Evolutionary conservation across 495 filamentous ascomycete species (phyloP).

Genomic region (Neurospora terricola): DNA sequence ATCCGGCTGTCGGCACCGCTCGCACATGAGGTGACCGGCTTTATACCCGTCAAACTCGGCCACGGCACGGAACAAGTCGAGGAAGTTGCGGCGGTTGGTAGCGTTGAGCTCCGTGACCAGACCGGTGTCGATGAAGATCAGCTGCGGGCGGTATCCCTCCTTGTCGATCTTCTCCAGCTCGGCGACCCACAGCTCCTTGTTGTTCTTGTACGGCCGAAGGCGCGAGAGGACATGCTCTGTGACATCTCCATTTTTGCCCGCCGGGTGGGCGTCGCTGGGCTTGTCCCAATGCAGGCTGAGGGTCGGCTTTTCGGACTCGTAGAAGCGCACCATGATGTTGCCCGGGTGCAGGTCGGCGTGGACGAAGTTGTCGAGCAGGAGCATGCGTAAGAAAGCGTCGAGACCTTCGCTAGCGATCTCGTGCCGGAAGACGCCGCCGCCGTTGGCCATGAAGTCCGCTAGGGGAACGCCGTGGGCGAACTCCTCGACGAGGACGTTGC

Average conservation of each 20-base stretch:
- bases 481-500: conserved; percentile 90
- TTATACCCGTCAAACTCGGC: conserved; percentile 97
- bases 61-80: conserved; percentile 91
- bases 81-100: conserved; percentile 78
- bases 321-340: conserved; percentile 99
- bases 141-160: conserved; percentile 86
- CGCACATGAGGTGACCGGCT: conserved; percentile 91
- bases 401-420: conserved; percentile 95
- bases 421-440: conserved; percentile 84
- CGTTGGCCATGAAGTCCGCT: conserved; percentile 78
- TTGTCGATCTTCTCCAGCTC: conserved; percentile 70
- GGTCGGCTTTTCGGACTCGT: conserved; percentile 64
- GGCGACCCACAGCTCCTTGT: conserved; percentile 55
- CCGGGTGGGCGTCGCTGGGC: conserved; percentile 13
- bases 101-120: conserved; percentile 90
- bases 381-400: conserved; percentile 96
- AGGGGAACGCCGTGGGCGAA: conserved; percentile 92
- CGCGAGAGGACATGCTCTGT: conserved; percentile 77
- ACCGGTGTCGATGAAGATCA: conserved; percentile 97
- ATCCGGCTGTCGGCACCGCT: conserved; percentile 83
- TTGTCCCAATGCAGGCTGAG: conserved; percentile 39
- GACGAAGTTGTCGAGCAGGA: conserved; percentile 95
- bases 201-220: conserved; percentile 59
- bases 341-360: conserved; percentile 98
- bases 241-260: conserved; percentile 51